Percentiles rank a stretch among this genome's conserved stretches.
Evolutionary conservation across 306 rosid species (phyloP).

Genomic region (Alnus rubra): DNA sequence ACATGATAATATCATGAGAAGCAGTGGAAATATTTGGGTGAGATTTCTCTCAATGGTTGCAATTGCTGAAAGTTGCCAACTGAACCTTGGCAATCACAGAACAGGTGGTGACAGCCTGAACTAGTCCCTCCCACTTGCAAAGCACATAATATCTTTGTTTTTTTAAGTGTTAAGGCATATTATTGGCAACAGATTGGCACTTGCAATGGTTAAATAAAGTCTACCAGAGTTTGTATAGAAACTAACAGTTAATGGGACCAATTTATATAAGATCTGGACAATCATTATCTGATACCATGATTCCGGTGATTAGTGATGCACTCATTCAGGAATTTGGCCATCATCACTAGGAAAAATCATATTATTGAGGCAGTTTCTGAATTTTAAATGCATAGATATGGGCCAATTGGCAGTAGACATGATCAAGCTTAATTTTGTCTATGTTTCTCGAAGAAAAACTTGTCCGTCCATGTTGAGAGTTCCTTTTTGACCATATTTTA

Average conservation of each 20-base stretch:
- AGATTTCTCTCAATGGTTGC: slow-evolving; percentile 17
- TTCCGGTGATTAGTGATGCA: not conserved
- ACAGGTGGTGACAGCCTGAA: not conserved
- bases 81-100: not conserved
- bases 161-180: not conserved
- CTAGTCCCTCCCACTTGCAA: not conserved
- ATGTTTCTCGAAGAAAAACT: not conserved
- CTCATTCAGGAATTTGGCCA: not conserved
- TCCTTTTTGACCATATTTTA: not conserved
- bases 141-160: not conserved
- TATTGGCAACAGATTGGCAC: not conserved
- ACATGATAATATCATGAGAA: slow-evolving; percentile 14
- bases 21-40: not conserved
- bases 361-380: not conserved
- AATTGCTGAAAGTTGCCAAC: slow-evolving; percentile 1
- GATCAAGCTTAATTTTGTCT: not conserved
- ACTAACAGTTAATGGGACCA: not conserved
- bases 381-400: not conserved
- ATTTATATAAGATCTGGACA: not conserved
- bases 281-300: not conserved
- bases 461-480: not conserved
- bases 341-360: not conserved
- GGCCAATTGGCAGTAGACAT: not conserved
- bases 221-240: not conserved
- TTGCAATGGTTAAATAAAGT: not conserved